A percentile compares a stretch with the other conserved stretches of the same genome.
phyloP scores from a whole-genome alignment of 1,284 basidiomycete species.

The Inonotus hispidus region DNA sequence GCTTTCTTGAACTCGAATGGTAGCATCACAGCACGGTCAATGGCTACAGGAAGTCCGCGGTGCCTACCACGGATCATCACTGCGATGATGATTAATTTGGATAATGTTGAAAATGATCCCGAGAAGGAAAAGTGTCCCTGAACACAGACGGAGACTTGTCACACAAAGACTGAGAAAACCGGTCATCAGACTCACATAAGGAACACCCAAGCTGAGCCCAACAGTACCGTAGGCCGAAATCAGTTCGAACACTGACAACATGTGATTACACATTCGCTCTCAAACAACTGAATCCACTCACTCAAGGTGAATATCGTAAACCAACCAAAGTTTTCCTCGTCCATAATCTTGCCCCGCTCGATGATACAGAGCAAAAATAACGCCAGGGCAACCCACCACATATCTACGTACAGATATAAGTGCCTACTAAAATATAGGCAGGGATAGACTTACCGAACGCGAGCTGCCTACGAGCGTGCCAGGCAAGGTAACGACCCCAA shows the following conservation, averaged over 20 bases:
- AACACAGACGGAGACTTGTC: background rate
- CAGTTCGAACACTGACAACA: conserved; percentile 69
- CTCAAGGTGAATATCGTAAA: conserved; percentile 77
- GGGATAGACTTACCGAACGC: conserved; percentile 61
- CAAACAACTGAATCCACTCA: conserved; percentile 31
- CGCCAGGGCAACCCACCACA: conserved; percentile 85
- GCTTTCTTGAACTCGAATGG: conserved; percentile 47
- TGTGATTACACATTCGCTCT: conserved; percentile 10
- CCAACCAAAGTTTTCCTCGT: conserved; percentile 50
- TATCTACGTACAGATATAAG: conserved; percentile 44
- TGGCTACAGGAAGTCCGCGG: conserved; percentile 82
- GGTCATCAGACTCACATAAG: conserved; percentile 40
- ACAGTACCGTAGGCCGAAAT: conserved; percentile 92
- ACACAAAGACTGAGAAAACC: background rate
- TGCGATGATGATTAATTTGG: conserved; percentile 79
- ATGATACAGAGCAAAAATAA: conserved; percentile 85
- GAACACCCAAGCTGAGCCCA: conserved; percentile 72
- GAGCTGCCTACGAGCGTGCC: conserved; percentile 82
- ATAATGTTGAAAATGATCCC: conserved; percentile 73
- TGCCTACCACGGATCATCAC: conserved; percentile 96
- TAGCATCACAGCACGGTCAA: conserved; percentile 82
- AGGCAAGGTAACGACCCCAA: conserved; percentile 75
- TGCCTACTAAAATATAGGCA: background rate
- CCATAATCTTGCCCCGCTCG: conserved; percentile 63
- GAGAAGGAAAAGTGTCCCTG: conserved; percentile 76